A percentile compares a stretch with the other conserved stretches of the same genome.
Conservation (phyloP, 768 basidiomycete genomes). For the Calocybe indica region DNA sequence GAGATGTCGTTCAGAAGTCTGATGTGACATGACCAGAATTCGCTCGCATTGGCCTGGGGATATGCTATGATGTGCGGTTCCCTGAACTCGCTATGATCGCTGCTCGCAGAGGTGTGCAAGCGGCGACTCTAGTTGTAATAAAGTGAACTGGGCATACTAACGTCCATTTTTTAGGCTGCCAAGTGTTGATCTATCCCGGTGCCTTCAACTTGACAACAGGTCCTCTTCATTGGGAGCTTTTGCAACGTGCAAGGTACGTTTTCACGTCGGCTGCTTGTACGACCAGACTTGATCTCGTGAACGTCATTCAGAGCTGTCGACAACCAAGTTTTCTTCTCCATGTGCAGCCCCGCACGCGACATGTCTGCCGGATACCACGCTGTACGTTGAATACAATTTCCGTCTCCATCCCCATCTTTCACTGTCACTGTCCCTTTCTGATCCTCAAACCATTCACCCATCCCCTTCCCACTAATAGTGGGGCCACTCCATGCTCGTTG, state of each 20-base stretch:
- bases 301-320: slow-evolving; percentile 72
- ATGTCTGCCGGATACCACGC: slow-evolving; percentile 82
- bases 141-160: neutral
- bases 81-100: slow-evolving; percentile 91
- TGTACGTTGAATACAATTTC: slow-evolving; percentile 34
- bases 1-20: neutral
- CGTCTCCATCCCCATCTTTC: neutral
- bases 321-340: slow-evolving; percentile 93
- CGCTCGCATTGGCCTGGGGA: slow-evolving; percentile 92
- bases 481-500: slow-evolving; percentile 89
- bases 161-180: slow-evolving; percentile 51
- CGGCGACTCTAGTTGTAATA: neutral
- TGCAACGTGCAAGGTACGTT: slow-evolving; percentile 77
- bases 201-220: slow-evolving; percentile 97
- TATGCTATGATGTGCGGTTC: slow-evolving; percentile 95
- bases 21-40: slow-evolving; percentile 51
- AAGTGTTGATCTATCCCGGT: slow-evolving; percentile 85
- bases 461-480: slow-evolving; percentile 39
- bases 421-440: too few species aligned
- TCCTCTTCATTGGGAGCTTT: slow-evolving; percentile 91
- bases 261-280: neutral
- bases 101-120: slow-evolving; percentile 67
- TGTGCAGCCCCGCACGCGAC: slow-evolving; percentile 94
- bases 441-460: too few species aligned
- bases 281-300: neutral